Conservation (phyloP, 495 filamentous ascomycete species). For the Tricharina praecox region DNA sequence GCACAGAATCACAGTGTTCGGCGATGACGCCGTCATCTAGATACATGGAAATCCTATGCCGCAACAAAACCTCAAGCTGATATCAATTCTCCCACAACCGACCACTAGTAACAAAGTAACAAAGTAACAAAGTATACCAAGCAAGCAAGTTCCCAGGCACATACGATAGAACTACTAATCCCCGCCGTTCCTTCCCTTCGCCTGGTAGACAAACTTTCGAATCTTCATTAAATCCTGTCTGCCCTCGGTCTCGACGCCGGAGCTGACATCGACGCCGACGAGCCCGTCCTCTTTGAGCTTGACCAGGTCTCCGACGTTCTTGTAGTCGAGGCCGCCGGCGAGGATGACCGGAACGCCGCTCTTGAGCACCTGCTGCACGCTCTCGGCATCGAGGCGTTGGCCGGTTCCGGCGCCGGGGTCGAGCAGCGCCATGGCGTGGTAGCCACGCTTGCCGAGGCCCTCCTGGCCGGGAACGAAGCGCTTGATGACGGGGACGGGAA, state of each 20-base stretch:
- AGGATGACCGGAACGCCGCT: constrained; percentile 44
- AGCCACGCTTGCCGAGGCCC: constrained; percentile 55
- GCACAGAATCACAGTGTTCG: no score
- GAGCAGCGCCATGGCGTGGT: constrained; percentile 65
- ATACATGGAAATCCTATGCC: no score
- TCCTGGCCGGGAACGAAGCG: constrained; percentile 54
- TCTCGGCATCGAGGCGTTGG: constrained; percentile 47
- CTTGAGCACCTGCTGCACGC: constrained; percentile 44
- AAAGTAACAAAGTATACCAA: no score
- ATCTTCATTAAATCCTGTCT: constrained; percentile 72
- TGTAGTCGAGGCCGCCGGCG: constrained; percentile 63
- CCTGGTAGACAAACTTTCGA: constrained; percentile 55
- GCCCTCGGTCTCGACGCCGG: constrained; percentile 75
- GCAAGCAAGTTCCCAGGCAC: no score
- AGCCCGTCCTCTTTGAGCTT: constrained; percentile 37
- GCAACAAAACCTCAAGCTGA: no score
- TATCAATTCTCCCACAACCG: no score
- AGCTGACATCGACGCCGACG: constrained; percentile 78
- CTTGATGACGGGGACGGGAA: constrained; percentile 79
- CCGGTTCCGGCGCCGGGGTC: constrained; percentile 78
- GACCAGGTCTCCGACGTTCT: constrained; percentile 53
- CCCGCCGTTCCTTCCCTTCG: constrained; percentile 33
- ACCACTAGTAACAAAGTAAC: no score
- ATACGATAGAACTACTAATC: no score
- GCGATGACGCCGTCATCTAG: no score